Evolutionary conservation across 371 early-diverging fungal genomes (phyloP).

Genomic region (Cokeromyces recurvatus): DNA sequence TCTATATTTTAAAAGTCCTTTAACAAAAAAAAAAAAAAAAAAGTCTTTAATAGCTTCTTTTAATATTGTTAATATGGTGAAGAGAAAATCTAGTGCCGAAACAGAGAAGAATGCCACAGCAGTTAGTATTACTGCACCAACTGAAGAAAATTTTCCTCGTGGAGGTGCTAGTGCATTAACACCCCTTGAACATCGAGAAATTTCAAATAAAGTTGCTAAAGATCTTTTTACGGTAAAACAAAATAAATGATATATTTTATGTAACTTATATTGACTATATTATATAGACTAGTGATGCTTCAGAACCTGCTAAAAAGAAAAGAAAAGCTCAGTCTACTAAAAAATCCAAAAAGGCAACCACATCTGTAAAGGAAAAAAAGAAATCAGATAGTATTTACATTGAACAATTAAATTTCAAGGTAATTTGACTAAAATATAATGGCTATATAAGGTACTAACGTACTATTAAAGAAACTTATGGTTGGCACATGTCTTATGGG

Average conservation of each 20-base stretch:
- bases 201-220: conserved; percentile 65
- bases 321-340: conserved; percentile 35
- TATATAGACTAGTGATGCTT: conserved; percentile 14
- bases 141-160: conserved; percentile 67
- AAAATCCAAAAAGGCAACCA: conserved; percentile 15
- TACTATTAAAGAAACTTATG: conserved; percentile 46
- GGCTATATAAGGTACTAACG: background rate
- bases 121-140: conserved; percentile 15
- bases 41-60: no score
- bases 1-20: no score
- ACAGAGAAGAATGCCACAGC: conserved; percentile 16
- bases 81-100: conserved; percentile 12
- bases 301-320: conserved; percentile 55
- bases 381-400: conserved; percentile 43
- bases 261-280: no score
- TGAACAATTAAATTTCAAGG: conserved; percentile 59
- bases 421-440: conserved; percentile 11
- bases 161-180: conserved; percentile 80
- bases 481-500: conserved; percentile 76
- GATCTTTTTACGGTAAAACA: conserved; percentile 48
- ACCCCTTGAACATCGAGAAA: conserved; percentile 79
- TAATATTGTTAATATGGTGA: conserved; percentile 4
- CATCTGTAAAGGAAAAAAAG: conserved; percentile 30
- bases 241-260: background rate
- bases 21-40: no score